Percentiles rank a stretch among this genome's conserved stretches.
These are phyloP conservation scores for Podosphaera xanthii DNA, from an alignment of 2,329 filamentous ascomycete species.

Conservation along the genomic window DNA sequence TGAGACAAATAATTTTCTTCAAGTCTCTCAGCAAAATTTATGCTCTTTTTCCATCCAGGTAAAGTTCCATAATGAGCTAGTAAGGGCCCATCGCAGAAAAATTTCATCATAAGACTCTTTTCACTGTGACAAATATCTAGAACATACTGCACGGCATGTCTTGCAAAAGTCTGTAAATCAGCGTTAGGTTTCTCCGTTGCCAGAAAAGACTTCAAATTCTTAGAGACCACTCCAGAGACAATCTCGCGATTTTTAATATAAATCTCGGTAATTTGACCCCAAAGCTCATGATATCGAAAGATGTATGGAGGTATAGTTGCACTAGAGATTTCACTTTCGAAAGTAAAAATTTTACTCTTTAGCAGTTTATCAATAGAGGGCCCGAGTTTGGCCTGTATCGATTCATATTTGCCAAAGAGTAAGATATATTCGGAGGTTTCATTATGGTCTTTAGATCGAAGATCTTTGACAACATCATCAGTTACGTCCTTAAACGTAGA, in stretches of 20 bases:
- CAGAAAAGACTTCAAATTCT: slow-evolving; percentile 28
- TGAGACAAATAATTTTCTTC: slow-evolving; percentile 13
- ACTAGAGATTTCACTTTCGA: slow-evolving; percentile 43
- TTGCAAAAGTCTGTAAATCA: slow-evolving; percentile 9
- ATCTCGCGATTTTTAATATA: slow-evolving; percentile 22
- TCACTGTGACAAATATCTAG: slow-evolving; percentile 16
- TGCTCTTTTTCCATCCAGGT: slow-evolving; percentile 9
- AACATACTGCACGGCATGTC: slow-evolving; percentile 4
- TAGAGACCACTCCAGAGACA: slow-evolving; percentile 31
- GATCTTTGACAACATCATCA: slow-evolving; percentile 37
- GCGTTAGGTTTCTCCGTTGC: slow-evolving; percentile 10
- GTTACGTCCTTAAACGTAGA: slow-evolving; percentile 24
- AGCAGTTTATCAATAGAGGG: slow-evolving; percentile 37
- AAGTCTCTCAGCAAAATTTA: slow-evolving; percentile 11
- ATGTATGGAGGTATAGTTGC: slow-evolving; percentile 35
- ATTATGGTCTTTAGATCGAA: slow-evolving; percentile 40
- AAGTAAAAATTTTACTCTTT: slow-evolving; percentile 17
- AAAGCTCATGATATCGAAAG: slow-evolving; percentile 36
- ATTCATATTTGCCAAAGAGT: slow-evolving; percentile 42
- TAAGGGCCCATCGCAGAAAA: slow-evolving; percentile 13
- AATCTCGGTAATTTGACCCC: slow-evolving; percentile 27
- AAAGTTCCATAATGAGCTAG: slow-evolving; percentile 8
- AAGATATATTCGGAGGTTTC: slow-evolving; percentile 50
- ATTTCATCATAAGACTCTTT: slow-evolving; percentile 11
- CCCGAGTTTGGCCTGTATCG: slow-evolving; percentile 30